These are phyloP conservation scores for Nannochloropsis salina DNA, from an alignment of 108 stramenopile genomes.

Conservation along the genomic window DNA sequence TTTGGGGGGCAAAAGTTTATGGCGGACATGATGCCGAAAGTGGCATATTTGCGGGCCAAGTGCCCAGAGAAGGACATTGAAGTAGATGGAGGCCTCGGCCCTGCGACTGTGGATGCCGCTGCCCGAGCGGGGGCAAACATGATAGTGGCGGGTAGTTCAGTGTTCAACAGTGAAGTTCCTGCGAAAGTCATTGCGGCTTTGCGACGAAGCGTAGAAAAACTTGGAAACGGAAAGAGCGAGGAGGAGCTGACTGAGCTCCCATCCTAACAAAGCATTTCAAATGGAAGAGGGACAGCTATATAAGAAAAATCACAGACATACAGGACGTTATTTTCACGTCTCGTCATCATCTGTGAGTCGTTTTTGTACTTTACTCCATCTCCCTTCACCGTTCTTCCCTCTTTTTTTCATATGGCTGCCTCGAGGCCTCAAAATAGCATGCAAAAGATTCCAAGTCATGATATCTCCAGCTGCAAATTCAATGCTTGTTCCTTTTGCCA, in stretches of 20 bases:
- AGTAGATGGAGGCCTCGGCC: constrained; percentile 81
- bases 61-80: constrained; percentile 72
- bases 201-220: constrained; percentile 58
- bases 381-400: neutral
- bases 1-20: constrained; percentile 81
- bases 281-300: too few species aligned
- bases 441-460: neutral
- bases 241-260: constrained; percentile 27
- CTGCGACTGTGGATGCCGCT: constrained; percentile 69
- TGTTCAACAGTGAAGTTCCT: constrained; percentile 60
- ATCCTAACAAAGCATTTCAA: too few species aligned
- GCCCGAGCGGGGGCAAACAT: constrained; percentile 80
- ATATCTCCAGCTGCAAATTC: neutral
- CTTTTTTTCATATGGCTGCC: neutral
- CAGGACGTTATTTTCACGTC: too few species aligned
- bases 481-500: neutral
- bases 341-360: too few species aligned
- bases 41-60: constrained; percentile 59
- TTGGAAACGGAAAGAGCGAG: constrained; percentile 48
- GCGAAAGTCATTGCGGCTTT: constrained; percentile 46
- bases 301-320: too few species aligned
- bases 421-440: neutral
- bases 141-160: constrained; percentile 70
- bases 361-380: too few species aligned
- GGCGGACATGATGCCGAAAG: constrained; percentile 73